These are phyloP conservation scores for Arabis hirsuta DNA, from an alignment of 345 rosid species.

Conservation along the genomic window DNA sequence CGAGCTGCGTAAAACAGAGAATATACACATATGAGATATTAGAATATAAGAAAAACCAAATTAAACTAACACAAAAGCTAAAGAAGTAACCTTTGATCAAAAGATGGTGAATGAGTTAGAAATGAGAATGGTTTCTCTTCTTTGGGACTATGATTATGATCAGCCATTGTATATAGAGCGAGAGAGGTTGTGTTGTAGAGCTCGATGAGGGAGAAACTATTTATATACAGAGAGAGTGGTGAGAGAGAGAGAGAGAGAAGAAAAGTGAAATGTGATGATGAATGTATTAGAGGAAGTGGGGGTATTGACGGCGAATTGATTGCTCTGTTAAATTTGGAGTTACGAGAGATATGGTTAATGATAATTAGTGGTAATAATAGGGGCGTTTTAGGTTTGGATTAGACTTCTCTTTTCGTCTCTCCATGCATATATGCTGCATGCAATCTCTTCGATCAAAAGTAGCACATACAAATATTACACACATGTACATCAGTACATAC, in stretches of 20 bases:
- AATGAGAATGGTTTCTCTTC: conserved; percentile 35
- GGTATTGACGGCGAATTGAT: conserved; percentile 44
- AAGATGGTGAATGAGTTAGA: conserved; percentile 16
- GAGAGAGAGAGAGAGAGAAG: conserved; percentile 27
- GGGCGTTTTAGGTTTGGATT: conserved; percentile 45
- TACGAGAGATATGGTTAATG: conserved; percentile 45
- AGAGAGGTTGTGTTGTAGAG: conserved; percentile 1
- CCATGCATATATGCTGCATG: conserved; percentile 37
- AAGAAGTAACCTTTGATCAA: conserved; percentile 28
- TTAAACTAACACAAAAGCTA: background rate
- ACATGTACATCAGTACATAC: background rate
- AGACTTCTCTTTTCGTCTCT: conserved; percentile 38
- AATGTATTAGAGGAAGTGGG: conserved; percentile 38
- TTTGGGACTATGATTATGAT: conserved; percentile 11
- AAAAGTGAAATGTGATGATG: conserved; percentile 34
- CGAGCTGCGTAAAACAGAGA: conserved; percentile 27
- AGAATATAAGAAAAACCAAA: background rate
- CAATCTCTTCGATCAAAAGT: conserved; percentile 15
- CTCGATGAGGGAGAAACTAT: conserved; percentile 27
- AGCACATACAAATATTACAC: background rate
- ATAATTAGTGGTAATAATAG: conserved; percentile 40
- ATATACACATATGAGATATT: background rate
- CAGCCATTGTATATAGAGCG: conserved; percentile 25
- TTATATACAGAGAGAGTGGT: conserved; percentile 24
- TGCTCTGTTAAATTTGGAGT: conserved; percentile 37